Conservation (phyloP, 139 green algal genomes). For the Klebsormidium nitens region DNA sequence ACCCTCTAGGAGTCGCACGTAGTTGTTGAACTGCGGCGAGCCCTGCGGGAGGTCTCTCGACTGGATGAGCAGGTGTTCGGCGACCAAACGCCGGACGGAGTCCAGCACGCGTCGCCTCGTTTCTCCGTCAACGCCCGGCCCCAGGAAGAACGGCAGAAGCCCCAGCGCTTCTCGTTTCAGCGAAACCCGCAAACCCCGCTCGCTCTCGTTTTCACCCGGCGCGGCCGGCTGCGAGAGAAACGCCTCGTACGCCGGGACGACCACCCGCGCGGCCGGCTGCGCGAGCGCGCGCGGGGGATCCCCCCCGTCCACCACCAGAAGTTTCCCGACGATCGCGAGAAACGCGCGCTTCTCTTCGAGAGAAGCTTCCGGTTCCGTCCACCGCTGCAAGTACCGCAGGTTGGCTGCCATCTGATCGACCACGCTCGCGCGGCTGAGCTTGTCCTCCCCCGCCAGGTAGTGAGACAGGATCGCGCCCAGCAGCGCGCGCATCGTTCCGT, state of each 20-base stretch:
- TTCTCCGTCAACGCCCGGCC: background rate
- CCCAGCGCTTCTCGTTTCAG: constrained; percentile 7
- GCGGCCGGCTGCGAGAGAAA: too few relatives aligned
- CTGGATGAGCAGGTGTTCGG: constrained; percentile 2
- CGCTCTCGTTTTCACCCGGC: too few relatives aligned
- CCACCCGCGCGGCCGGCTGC: too few relatives aligned
- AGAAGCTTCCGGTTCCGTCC: background rate
- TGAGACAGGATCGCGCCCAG: background rate
- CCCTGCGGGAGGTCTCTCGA: constrained; percentile 2
- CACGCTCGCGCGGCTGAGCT: too few relatives aligned
- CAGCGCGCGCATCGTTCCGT: constrained; percentile 5
- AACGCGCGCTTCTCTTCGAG: constrained; percentile 12
- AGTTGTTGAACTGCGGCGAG: background rate
- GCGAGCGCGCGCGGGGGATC: too few relatives aligned
- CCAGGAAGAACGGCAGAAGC: constrained; percentile 18
- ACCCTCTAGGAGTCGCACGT: constrained; percentile 1
- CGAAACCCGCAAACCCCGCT: too few relatives aligned
- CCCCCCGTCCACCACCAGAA: too few relatives aligned
- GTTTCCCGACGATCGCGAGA: constrained; percentile 13
- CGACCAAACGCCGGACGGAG: background rate
- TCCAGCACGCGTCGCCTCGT: background rate
- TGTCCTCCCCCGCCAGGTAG: too few relatives aligned
- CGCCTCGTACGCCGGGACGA: too few relatives aligned
- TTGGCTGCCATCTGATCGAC: too few relatives aligned
- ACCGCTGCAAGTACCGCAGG: too few relatives aligned